These are phyloP conservation scores for Cenococcum geophilum DNA, from an alignment of 495 filamentous ascomycete species.

Conservation along the genomic window DNA sequence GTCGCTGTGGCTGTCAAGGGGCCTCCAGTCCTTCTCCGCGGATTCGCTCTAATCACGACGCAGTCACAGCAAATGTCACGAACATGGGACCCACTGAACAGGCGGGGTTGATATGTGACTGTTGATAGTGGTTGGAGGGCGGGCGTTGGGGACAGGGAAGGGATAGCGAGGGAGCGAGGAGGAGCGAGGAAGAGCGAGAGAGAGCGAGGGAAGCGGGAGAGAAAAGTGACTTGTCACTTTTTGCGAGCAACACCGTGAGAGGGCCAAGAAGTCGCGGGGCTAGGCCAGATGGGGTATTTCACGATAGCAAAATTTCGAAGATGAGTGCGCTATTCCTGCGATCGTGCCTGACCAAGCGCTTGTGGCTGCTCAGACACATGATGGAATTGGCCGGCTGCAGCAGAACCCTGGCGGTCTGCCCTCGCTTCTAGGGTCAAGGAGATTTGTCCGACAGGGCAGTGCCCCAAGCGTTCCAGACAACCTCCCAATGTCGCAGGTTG, in stretches of 20 bases:
- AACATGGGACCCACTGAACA: background rate
- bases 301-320: slow-evolving; percentile 5
- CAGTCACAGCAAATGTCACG: background rate
- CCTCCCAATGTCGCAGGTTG: background rate
- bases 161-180: too few relatives aligned
- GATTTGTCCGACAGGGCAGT: slow-evolving; percentile 4
- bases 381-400: slow-evolving; percentile 20
- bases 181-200: too few relatives aligned
- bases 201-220: too few relatives aligned
- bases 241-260: background rate
- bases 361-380: slow-evolving; percentile 11
- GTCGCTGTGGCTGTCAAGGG: background rate
- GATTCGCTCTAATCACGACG: background rate
- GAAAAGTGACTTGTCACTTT: background rate
- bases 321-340: background rate
- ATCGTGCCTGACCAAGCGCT: slow-evolving; percentile 12
- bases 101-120: slow-evolving; percentile 5
- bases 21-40: background rate
- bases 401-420: slow-evolving; percentile 6
- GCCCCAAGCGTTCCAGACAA: slow-evolving; percentile 15
- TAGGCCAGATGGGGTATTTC: slow-evolving; percentile 2
- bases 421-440: background rate
- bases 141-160: background rate
- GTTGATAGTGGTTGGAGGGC: background rate
- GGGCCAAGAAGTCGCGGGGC: background rate